Conservation (phyloP, 768 basidiomycete species). For the Mycena venus region DNA sequence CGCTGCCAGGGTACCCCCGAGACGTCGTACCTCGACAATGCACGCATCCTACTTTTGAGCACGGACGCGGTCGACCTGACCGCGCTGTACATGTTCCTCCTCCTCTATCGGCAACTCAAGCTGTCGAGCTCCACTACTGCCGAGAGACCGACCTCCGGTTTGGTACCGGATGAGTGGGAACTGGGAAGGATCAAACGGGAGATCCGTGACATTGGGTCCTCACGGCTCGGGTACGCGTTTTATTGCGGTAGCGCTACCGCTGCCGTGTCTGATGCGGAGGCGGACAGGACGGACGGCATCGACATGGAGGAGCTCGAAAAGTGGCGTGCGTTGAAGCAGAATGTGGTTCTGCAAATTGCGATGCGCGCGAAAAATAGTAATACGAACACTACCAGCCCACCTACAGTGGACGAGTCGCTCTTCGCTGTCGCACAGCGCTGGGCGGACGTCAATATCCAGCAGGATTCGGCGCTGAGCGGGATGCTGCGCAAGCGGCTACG, state of each 20-base stretch:
- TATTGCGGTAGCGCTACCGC: constrained; percentile 40
- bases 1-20: constrained; percentile 73
- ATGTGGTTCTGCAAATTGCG: constrained; percentile 82
- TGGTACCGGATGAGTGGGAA: constrained; percentile 64
- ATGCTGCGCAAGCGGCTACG: constrained; percentile 76
- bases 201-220: constrained; percentile 78
- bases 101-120: constrained; percentile 84
- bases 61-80: constrained; percentile 82
- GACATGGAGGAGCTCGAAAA: constrained; percentile 57
- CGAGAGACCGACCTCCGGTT: constrained; percentile 40
- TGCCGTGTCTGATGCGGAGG: background rate
- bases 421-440: constrained; percentile 77
- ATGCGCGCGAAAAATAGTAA: constrained; percentile 65
- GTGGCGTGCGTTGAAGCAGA: constrained; percentile 70
- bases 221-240: constrained; percentile 75
- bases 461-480: constrained; percentile 68
- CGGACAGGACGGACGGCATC: constrained; percentile 32
- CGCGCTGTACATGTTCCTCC: constrained; percentile 82
- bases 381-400: constrained; percentile 39
- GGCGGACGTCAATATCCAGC: constrained; percentile 76
- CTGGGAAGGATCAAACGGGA: constrained; percentile 78
- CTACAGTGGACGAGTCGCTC: constrained; percentile 59
- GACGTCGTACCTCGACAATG: constrained; percentile 84
- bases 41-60: constrained; percentile 74
- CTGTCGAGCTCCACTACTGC: constrained; percentile 59